Base-by-base conservation (phyloP, 169 alveolate species). In the Plasmodium adleri region DNA sequence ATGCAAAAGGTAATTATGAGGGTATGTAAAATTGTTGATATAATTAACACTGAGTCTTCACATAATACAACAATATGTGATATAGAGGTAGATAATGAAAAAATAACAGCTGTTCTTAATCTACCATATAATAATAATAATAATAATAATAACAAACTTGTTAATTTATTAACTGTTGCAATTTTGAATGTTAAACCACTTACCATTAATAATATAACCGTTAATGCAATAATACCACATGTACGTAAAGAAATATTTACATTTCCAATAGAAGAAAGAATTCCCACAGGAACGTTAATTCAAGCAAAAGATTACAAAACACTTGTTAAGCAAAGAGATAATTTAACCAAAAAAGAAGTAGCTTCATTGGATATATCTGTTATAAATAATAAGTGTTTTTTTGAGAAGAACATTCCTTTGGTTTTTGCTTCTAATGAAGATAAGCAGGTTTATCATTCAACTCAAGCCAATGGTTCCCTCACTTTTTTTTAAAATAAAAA, bases 311-410 rank as follows among this genome's bases (percentile, higher is more conserved):
- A 83, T 83, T 83, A 83, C 28, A 52, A 67, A 70, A 67, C 85
- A n/a, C 67, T 83, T 7, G 91, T 71, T n/a, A 83, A 83, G 43
- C 91, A 83, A 26, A 50, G 91, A 28, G 91, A 83, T 22, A 83
- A 83, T 58, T 70, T 83, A 39, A 83, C 91, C 12, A 67, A 83
- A 43, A 83, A 83, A 63, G 91, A 83, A 17, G 45, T 83, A 0
- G 59, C 43, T 13, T 20, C 91, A 3, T 45, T 83, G 20, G 74
- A 83, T 1, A 50, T 83, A 10, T 83, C 91, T 50, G 13, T 83
- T 26, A 70, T 68, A 58, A 67, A 83, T 22, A 52, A 56, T 8
- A 71, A 26, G 9, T 83, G 91, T 50, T 83, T 83, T 58, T 83
- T 68, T 50, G 85, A 83, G 60, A 83, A 83, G 45, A 71, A 10